Evolutionary conservation across 1,284 basidiomycete genomes (phyloP).

Genomic region (Pseudozyma pruni): DNA sequence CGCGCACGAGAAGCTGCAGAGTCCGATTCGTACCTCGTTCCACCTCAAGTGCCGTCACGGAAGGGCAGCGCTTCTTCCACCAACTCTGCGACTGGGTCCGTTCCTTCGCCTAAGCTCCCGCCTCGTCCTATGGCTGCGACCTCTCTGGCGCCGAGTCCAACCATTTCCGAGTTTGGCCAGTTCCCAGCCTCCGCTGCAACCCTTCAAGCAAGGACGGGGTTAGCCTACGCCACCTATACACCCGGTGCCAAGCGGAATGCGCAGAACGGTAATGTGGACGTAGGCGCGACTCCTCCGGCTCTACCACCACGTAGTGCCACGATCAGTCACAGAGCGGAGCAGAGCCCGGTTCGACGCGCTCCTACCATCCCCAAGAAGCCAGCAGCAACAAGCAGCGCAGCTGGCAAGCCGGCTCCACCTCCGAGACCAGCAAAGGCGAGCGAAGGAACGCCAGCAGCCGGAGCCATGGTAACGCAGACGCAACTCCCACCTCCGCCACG

Average conservation of each 20-base stretch:
- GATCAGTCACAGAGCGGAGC: constrained; percentile 12
- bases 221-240: constrained; percentile 36
- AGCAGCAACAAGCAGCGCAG: neutral
- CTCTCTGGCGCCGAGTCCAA: constrained; percentile 26
- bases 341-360: constrained; percentile 13
- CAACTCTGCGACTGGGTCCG: constrained; percentile 2
- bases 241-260: constrained; percentile 19
- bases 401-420: constrained; percentile 21
- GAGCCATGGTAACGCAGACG: constrained; percentile 1
- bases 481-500: constrained; percentile 9
- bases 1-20: neutral
- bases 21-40: neutral
- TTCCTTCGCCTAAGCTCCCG: constrained; percentile 19
- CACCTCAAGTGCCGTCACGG: constrained; percentile 14
- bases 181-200: constrained; percentile 1
- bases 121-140: constrained; percentile 11
- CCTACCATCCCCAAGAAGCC: constrained; percentile 18
- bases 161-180: constrained; percentile 41
- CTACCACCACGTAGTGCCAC: constrained; percentile 42
- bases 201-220: constrained; percentile 3
- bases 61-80: constrained; percentile 28
- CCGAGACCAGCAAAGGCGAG: constrained; percentile 19
- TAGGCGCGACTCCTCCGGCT: constrained; percentile 17
- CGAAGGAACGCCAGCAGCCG: constrained; percentile 15
- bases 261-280: neutral